Base-by-base conservation (phyloP, 257 asterid genomes). In the Lycium barbarum region DNA sequence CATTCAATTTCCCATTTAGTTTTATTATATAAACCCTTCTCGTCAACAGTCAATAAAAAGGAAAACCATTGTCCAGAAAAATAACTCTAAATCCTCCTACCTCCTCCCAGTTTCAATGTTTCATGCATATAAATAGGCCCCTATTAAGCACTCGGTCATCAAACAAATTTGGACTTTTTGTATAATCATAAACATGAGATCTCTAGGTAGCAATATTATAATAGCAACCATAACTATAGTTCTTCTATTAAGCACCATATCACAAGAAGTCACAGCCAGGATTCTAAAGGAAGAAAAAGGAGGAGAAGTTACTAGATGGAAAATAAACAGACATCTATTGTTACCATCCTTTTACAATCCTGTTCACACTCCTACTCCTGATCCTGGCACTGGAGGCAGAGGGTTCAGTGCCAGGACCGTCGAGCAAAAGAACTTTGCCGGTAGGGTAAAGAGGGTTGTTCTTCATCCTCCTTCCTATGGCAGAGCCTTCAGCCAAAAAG, bases 361-460 rank as follows among this genome's bases (percentile, higher is more conserved):
- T 11, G 45, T 26, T 63, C 84, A 83, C 63, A 43, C 86, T 3
- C 84, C 87, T 88, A 20, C 87, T 40, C 85, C 86, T 0, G 62
- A 87, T 8, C 18, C 81, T 0, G 84, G 86, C 1, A 88, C 88
- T 80, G 90, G 91, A 5, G 90, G 95, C 89, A 51, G 63, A 26
- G 33, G 1, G 33, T 26, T 26, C 33, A 26, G 33, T 26, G 33
- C 33, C 33, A 84, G 22, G 33, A 15, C 96, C n/a, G 51, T 91
- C 38, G 70, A 84, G 72, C 61, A 86, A 79, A 89, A 83, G 79
- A 91, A 90, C 86, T 93, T 88, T 72, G 93, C 90, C 1, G 90
- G 91, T 13, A 2, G 0, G 55, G 54, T 1, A 45, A 51, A 57
- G 9, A 49, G 15, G 26, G 74, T 85, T 7, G 11, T 84, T 49